Conservation (phyloP, 2,329 filamentous ascomycete species). For the Zopfia rhizophila region DNA sequence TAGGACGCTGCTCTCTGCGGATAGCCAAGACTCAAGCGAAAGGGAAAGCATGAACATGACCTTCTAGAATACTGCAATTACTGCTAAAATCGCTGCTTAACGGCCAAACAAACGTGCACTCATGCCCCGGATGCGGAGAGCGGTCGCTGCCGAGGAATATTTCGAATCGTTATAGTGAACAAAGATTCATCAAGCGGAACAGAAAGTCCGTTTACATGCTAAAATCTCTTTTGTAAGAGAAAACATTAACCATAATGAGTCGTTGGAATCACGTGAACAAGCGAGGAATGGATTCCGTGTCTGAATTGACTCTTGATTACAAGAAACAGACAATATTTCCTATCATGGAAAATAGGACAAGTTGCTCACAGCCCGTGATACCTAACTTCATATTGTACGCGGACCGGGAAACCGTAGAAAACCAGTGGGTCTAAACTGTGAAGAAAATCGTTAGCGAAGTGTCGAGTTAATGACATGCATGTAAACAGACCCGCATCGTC, state of each 20-base stretch:
- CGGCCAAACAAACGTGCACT: conserved; percentile 6
- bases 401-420: conserved; percentile 7
- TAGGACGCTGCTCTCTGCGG: conserved; percentile 12
- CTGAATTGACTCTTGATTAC: too few relatives aligned
- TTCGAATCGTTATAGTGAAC: neutral
- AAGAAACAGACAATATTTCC: too few relatives aligned
- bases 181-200: too few relatives aligned
- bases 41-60: conserved; percentile 14
- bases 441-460: conserved; percentile 3
- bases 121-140: conserved; percentile 17
- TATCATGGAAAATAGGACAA: too few relatives aligned
- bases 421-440: neutral
- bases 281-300: too few relatives aligned
- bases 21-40: conserved; percentile 6
- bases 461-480: too few relatives aligned
- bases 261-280: too few relatives aligned
- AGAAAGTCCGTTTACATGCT: too few relatives aligned
- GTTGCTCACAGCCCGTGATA: neutral
- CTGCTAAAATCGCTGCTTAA: conserved; percentile 21
- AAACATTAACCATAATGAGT: too few relatives aligned
- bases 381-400: conserved; percentile 6
- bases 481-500: too few relatives aligned
- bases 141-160: conserved; percentile 12
- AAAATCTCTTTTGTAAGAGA: too few relatives aligned
- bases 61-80: conserved; percentile 24